Evolutionary conservation across 2,329 filamentous ascomycete genomes (phyloP).

Genomic region (Fusarium sp.): DNA sequence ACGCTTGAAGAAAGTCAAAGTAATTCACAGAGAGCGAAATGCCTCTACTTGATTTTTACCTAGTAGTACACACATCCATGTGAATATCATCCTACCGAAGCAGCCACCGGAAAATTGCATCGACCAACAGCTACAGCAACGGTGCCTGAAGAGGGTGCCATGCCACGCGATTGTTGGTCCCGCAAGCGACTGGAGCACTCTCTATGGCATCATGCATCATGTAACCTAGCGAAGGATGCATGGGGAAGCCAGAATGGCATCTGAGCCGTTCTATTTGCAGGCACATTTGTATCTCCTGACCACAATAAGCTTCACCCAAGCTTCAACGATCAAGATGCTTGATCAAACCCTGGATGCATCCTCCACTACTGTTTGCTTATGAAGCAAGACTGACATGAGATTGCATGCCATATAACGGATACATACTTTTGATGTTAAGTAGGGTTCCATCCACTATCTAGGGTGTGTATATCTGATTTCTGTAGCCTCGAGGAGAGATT

Average conservation of each 20-base stretch:
- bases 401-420: background rate
- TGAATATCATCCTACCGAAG: background rate
- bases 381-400: background rate
- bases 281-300: constrained; percentile 12
- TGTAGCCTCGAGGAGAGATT: background rate
- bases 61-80: background rate
- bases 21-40: background rate
- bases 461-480: background rate
- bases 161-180: constrained; percentile 27
- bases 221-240: constrained; percentile 22
- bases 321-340: background rate
- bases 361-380: background rate
- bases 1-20: background rate
- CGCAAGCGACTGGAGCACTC: constrained; percentile 21
- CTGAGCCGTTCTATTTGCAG: constrained; percentile 28
- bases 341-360: background rate
- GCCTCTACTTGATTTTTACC: background rate
- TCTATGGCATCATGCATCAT: constrained; percentile 40
- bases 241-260: constrained; percentile 23
- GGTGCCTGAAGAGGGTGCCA: constrained; percentile 7
- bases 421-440: background rate
- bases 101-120: background rate
- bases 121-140: constrained; percentile 1
- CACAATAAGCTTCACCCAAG: constrained; percentile 2
- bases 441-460: background rate